Percentiles rank a stretch among this genome's conserved stretches.
Evolutionary conservation across 2,329 filamentous ascomycete genomes (phyloP).

Genomic region (Exophiala alcalophila): DNA sequence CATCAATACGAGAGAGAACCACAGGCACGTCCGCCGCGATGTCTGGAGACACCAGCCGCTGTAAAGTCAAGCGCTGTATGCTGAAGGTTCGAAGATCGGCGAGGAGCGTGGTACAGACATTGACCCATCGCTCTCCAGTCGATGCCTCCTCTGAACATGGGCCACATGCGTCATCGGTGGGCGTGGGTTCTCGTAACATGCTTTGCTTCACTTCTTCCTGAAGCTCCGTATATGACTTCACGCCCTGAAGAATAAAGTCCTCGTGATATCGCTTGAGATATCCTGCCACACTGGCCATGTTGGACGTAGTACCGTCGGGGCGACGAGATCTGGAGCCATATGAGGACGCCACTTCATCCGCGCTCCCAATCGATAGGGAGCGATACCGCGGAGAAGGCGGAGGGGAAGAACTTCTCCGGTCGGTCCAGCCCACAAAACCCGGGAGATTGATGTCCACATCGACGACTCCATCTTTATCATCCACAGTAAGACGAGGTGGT

Average conservation of each 20-base stretch:
- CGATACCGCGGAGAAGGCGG: slow-evolving; percentile 17
- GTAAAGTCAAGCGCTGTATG: slow-evolving; percentile 55
- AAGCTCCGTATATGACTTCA: slow-evolving; percentile 52
- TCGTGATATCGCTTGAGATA: slow-evolving; percentile 58
- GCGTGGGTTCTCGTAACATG: slow-evolving; percentile 51
- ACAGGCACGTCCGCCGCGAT: background rate
- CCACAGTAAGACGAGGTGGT: slow-evolving; percentile 28
- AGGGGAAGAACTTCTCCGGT: slow-evolving; percentile 11
- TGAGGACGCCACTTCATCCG: slow-evolving; percentile 48
- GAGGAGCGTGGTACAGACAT: slow-evolving; percentile 56
- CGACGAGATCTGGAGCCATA: slow-evolving; percentile 42
- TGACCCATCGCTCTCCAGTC: slow-evolving; percentile 44
- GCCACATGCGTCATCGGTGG: slow-evolving; percentile 4
- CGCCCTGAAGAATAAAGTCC: slow-evolving; percentile 59
- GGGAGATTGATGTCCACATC: slow-evolving; percentile 58
- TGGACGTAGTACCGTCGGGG: slow-evolving; percentile 29
- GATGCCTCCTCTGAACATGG: slow-evolving; percentile 1
- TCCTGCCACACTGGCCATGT: slow-evolving; percentile 53
- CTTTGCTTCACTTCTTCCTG: slow-evolving; percentile 55
- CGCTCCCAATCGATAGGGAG: slow-evolving; percentile 47
- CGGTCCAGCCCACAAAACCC: slow-evolving; percentile 46
- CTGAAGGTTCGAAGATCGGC: slow-evolving; percentile 55
- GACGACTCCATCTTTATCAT: slow-evolving; percentile 56
- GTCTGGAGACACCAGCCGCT: slow-evolving; percentile 41
- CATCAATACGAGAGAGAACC: background rate